Percentiles rank a stretch among this genome's conserved stretches.
phyloP scores from a whole-genome alignment of 768 basidiomycete species.

The Lactarius tabidus region DNA sequence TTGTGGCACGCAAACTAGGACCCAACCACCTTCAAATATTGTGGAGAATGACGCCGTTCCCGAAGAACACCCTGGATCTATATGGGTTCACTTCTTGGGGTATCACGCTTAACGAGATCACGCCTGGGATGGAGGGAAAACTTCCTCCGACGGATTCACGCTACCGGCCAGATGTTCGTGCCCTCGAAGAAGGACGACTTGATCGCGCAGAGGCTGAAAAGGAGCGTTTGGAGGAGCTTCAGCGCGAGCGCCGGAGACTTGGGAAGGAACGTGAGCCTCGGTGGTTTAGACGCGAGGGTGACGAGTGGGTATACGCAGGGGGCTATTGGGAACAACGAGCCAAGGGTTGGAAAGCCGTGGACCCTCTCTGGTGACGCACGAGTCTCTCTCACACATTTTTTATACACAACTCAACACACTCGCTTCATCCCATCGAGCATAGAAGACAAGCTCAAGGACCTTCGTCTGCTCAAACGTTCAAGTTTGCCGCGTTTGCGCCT shows the following conservation, averaged over 20 bases:
- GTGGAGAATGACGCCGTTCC: constrained; percentile 74
- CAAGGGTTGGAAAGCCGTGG: constrained; percentile 57
- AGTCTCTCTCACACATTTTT: not conserved
- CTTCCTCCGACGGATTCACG: constrained; percentile 82
- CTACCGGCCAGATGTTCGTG: constrained; percentile 74
- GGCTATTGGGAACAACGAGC: constrained; percentile 81
- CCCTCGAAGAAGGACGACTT: constrained; percentile 72
- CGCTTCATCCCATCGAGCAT: not conserved
- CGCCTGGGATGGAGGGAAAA: constrained; percentile 54
- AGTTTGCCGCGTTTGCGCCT: too few relatives aligned
- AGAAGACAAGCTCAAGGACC: too few relatives aligned
- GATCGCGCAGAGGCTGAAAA: constrained; percentile 73
- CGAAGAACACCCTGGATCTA: constrained; percentile 61
- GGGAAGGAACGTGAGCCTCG: constrained; percentile 58
- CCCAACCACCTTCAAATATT: constrained; percentile 66
- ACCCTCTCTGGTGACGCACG: constrained; percentile 57
- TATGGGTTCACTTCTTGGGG: constrained; percentile 83
- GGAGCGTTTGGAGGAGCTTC: constrained; percentile 64
- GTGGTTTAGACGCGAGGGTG: constrained; percentile 70
- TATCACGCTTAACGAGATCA: constrained; percentile 78
- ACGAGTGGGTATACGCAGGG: constrained; percentile 73
- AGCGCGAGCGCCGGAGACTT: constrained; percentile 63
- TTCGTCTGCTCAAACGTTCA: too few relatives aligned
- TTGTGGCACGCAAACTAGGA: constrained; percentile 64
- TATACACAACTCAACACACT: not conserved